Percentiles rank a stretch among this genome's conserved stretches.
Evolutionary conservation across 1,284 basidiomycete species (phyloP).

Genomic region (Mycena sp.): DNA sequence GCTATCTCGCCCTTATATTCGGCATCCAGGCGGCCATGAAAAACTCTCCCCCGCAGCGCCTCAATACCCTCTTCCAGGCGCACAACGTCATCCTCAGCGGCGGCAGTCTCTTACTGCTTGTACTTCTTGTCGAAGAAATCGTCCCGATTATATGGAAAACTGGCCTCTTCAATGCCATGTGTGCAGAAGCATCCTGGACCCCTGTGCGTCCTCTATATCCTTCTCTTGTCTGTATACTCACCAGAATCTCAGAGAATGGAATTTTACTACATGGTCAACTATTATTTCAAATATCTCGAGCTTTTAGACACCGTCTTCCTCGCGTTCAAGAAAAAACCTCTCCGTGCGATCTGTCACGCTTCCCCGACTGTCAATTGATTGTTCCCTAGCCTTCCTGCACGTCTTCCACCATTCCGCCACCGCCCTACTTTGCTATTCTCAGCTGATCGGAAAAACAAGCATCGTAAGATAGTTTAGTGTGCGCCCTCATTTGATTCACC

Average conservation of each 20-base stretch:
- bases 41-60: slow-evolving; percentile 77
- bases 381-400: slow-evolving; percentile 86
- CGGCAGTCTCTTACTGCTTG: slow-evolving; percentile 86
- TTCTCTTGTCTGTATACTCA: slow-evolving; percentile 33
- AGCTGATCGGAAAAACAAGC: slow-evolving; percentile 93
- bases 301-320: slow-evolving; percentile 96
- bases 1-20: slow-evolving; percentile 93
- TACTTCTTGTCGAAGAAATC: slow-evolving; percentile 92
- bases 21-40: slow-evolving; percentile 89
- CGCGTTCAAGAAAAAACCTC: slow-evolving; percentile 97
- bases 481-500: slow-evolving; percentile 1
- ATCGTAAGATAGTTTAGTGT: slow-evolving; percentile 65
- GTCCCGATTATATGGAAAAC: slow-evolving; percentile 79
- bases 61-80: slow-evolving; percentile 89
- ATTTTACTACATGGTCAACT: slow-evolving; percentile 98
- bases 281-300: slow-evolving; percentile 96
- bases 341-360: slow-evolving; percentile 67
- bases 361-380: slow-evolving; percentile 27
- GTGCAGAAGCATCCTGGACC: slow-evolving; percentile 85
- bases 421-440: slow-evolving; percentile 92
- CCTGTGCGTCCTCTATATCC: slow-evolving; percentile 63
- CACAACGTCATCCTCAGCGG: slow-evolving; percentile 92
- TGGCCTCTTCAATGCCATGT: slow-evolving; percentile 84
- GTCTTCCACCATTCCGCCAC: slow-evolving; percentile 99
- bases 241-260: slow-evolving; percentile 72